phyloP scores from a whole-genome alignment of 495 filamentous ascomycete species.

The Talaromyces stipitatus region DNA sequence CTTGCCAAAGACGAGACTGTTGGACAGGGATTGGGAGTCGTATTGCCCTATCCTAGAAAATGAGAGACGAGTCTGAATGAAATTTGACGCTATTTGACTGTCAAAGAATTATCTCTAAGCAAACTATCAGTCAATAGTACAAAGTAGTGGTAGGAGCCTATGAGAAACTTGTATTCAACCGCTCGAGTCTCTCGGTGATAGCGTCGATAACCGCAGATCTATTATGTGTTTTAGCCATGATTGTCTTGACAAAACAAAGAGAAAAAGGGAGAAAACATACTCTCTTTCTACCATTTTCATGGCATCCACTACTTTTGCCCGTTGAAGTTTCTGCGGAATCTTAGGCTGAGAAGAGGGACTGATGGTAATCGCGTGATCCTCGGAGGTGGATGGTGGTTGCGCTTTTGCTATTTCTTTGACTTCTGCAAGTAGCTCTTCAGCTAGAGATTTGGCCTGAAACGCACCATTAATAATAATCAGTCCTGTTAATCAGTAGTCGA shows the following conservation, averaged over 20 bases:
- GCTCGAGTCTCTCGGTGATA: conserved; percentile 33
- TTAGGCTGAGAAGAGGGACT: conserved; percentile 25
- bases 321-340: conserved; percentile 61
- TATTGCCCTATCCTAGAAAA: too few species aligned
- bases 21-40: too few species aligned
- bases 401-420: conserved; percentile 30
- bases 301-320: conserved; percentile 59
- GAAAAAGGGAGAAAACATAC: conserved; percentile 19
- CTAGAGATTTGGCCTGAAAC: conserved; percentile 40
- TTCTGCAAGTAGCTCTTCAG: conserved; percentile 44
- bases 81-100: neutral
- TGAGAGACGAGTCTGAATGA: neutral
- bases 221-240: conserved; percentile 6
- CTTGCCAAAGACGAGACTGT: neutral
- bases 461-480: too few species aligned
- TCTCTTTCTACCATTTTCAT: conserved; percentile 67
- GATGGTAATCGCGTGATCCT: conserved; percentile 24
- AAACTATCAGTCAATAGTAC: neutral
- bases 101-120: neutral
- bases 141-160: neutral
- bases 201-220: conserved; percentile 34
- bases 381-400: conserved; percentile 16
- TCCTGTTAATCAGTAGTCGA: neutral
- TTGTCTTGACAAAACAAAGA: neutral
- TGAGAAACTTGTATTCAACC: conserved; percentile 19